Evolutionary conservation across 176 grass and related monocot species (phyloP), one percentile per base, ranked within the genome.

Genomic region (Calamus simplicifolius): DNA sequence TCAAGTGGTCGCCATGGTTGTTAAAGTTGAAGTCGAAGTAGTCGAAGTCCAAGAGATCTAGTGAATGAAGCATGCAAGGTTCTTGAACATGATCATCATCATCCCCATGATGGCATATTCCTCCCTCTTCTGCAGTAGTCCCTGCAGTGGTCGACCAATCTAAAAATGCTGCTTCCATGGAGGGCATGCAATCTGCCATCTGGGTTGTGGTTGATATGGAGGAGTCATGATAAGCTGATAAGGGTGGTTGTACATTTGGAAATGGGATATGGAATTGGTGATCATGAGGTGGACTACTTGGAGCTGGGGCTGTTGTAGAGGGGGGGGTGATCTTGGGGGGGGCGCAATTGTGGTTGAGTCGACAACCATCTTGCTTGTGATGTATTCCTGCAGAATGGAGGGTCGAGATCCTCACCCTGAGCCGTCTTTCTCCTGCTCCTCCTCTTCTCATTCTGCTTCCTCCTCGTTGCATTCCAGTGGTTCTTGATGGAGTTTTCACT

Each of bases 401-500:
- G 82, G 50, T 18, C 80, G 75, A 5, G 54, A 29, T 2, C 59
- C 29, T 6, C 26, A 7, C 43, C 67, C 18, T 73, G 74, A 3
- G 69, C 51, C 15, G 80, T 71, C 62, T 71, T 90, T 64, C 69
- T 83, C 29, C 85, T 90, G 64, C 57, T 86, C 58, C 73, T 52
- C 1, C 75, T 81, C 58, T 63, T 90, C 1, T 83, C 73, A 21
- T 69, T 71, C 14, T 87, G 69, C 58, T 83, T 77, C 13, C 86
- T 70, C 16, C 69, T 77, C 13, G 83, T 96, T 3, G 91, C 87
- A 18, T 96, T 96, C 87, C 87, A 90, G 30, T 88, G 92, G 31
- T 96, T 96, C 75, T 96, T 96, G 54, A 96, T 73, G 10, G 66
- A 52, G 59, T 96, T 96, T 71, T 96, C 83, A 3, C 86, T 82